Evolutionary conservation across 2,329 filamentous ascomycete genomes (phyloP).

Genomic region (Cadophora sp.): DNA sequence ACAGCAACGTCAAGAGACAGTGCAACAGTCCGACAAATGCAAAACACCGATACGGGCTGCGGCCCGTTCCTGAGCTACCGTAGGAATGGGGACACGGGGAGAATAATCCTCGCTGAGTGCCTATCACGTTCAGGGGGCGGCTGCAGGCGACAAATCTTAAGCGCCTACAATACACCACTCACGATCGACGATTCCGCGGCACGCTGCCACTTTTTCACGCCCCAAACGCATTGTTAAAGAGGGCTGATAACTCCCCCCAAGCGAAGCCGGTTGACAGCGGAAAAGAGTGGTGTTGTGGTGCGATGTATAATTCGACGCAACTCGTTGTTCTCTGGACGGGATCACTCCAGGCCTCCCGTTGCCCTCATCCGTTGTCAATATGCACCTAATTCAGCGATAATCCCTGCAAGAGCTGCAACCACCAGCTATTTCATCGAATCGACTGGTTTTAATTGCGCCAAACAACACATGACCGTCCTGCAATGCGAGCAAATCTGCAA

Average conservation of each 20-base stretch:
- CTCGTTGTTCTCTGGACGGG: not conserved
- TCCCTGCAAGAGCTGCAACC: conserved; percentile 14
- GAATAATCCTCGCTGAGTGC: not conserved
- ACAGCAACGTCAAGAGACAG: not conserved
- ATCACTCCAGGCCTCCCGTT: conserved; percentile 1
- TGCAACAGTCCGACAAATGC: not conserved
- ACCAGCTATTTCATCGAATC: conserved; percentile 1
- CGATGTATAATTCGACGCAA: not conserved
- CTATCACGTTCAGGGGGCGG: conserved; percentile 11
- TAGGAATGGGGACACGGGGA: conserved; percentile 13
- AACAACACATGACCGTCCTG: conserved; percentile 15
- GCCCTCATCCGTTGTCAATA: conserved; percentile 13
- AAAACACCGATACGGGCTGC: conserved; percentile 15
- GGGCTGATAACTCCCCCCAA: not conserved
- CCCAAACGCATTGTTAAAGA: conserved; percentile 6
- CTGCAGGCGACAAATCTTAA: conserved; percentile 16
- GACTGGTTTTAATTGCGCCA: conserved; percentile 18
- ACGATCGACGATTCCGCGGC: not conserved
- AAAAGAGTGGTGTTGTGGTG: not conserved
- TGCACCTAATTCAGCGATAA: conserved; percentile 12
- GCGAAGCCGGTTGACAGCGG: not conserved
- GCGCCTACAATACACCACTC: conserved; percentile 12
- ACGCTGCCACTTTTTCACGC: conserved; percentile 5
- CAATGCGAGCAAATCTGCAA: conserved; percentile 16
- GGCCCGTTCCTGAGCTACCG: conserved; percentile 14